These are phyloP conservation scores for Candolleomyces aberdarensis DNA, from an alignment of 768 basidiomycete genomes.

Conservation along the genomic window DNA sequence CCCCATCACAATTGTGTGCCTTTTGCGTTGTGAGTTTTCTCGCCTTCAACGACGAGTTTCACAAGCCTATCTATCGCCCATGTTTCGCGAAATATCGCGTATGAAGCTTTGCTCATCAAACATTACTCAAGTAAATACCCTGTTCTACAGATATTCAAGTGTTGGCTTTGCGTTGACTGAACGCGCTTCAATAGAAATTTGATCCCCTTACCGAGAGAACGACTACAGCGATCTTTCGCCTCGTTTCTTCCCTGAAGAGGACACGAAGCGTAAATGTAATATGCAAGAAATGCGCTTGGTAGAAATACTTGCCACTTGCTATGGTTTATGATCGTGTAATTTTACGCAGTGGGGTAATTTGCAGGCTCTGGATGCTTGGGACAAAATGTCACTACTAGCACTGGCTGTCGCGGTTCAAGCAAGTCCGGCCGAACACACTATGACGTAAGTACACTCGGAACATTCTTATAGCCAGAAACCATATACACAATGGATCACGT, in stretches of 20 bases:
- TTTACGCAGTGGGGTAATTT: conserved; percentile 39
- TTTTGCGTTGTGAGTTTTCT: conserved; percentile 41
- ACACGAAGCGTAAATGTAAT: conserved; percentile 64
- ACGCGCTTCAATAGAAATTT: conserved; percentile 37
- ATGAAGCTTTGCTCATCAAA: not conserved
- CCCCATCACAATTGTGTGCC: conserved; percentile 21
- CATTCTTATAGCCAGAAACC: not conserved
- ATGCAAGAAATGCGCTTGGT: conserved; percentile 67
- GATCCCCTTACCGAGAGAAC: conserved; percentile 50
- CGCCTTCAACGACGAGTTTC: not conserved
- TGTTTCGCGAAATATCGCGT: not conserved
- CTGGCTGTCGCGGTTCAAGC: not conserved
- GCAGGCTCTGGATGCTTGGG: conserved; percentile 70
- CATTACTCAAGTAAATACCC: conserved; percentile 16
- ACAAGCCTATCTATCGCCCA: not conserved
- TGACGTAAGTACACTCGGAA: not conserved
- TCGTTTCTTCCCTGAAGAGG: conserved; percentile 89
- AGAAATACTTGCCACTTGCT: conserved; percentile 46
- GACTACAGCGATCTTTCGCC: conserved; percentile 58
- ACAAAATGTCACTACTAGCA: too few relatives aligned
- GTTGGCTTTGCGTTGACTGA: conserved; percentile 48
- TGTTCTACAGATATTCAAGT: conserved; percentile 37
- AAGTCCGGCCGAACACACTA: not conserved
- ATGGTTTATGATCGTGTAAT: conserved; percentile 32
- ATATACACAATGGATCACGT: too few relatives aligned